Evolutionary conservation across 305 asterid genomes (phyloP), one percentile per base, ranked within the genome.

Genomic region (Solanum chacoense): DNA sequence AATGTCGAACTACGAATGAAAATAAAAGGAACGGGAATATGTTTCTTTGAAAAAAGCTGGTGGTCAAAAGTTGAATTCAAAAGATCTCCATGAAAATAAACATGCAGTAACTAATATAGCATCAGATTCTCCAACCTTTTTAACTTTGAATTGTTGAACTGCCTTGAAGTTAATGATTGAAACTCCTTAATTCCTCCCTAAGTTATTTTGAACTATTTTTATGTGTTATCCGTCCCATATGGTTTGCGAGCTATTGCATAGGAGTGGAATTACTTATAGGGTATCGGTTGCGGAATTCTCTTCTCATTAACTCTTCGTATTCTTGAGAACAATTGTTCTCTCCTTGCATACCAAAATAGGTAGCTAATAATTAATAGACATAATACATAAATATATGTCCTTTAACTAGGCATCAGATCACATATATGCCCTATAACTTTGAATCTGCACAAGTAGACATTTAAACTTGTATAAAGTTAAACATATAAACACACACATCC

Each of bases 151-250:
- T 83, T 11, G 31, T 83, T 29, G 38, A 45, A 42, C 35, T 83
- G 42, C 40, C 38, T 83, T 29, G 73, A 10, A 20, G 28, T 36
- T 78, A 78, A 42, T 28, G 71, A 80, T 32, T 28, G 26, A 26
- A 80, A 80, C 37, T 40, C 69, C 26, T 80, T 40, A 20, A 59
- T 59, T 59, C 85, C 86, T 18, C 29, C 40, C 72, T 28, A 83
- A 65, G 73, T 20, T 59, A 59, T 20, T 59, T 55, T 20, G 26
- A 59, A 3, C 69, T 20, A 59, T 59, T 20, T 20, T 59, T 59
- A 20, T 11, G 0, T 59, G 5, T 59, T 59, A 59, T 20, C 1
- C 6, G 12, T 59, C 0, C 0, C 8, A 45, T 45, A 14, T 50
- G 63, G 0, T 59, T 8, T 22, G 11, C 26, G 3, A 20, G 69